Evolutionary conservation across 2,329 filamentous ascomycete genomes (phyloP).

Genomic region (Rutstroemia sp.): DNA sequence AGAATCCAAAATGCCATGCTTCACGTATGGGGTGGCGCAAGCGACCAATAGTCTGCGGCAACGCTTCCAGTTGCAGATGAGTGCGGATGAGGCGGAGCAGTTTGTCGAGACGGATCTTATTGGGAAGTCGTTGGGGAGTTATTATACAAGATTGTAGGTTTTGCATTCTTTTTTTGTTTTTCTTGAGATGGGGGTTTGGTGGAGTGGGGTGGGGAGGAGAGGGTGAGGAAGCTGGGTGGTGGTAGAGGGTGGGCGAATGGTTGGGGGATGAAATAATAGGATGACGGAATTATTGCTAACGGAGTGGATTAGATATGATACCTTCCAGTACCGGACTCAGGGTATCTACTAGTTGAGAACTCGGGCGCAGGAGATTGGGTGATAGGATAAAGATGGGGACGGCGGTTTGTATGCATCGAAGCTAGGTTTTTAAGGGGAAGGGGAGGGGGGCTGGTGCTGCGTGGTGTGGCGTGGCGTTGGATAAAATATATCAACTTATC

Average conservation of each 20-base stretch:
- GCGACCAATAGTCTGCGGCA: constrained; percentile 63
- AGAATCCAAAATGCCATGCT: constrained; percentile 80
- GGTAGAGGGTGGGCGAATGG: background rate
- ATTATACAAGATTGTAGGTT: constrained; percentile 75
- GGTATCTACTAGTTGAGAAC: constrained; percentile 59
- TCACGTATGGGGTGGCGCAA: constrained; percentile 63
- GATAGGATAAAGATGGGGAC: no score
- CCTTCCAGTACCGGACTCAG: constrained; percentile 81
- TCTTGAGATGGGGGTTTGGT: background rate
- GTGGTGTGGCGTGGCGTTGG: no score
- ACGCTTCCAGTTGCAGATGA: constrained; percentile 75
- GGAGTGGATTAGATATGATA: constrained; percentile 56
- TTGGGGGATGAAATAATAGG: no score
- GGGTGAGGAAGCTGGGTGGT: no score
- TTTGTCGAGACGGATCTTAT: constrained; percentile 77
- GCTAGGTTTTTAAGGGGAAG: no score
- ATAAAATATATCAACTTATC: no score
- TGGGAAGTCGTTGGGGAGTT: constrained; percentile 75
- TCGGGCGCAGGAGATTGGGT: no score
- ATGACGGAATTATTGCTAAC: background rate
- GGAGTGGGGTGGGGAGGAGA: background rate
- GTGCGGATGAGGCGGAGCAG: constrained; percentile 70
- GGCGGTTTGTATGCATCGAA: no score
- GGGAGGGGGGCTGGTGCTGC: no score
- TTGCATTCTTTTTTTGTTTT: background rate